These are phyloP conservation scores for Sporobolomyces roseus DNA, from an alignment of 768 basidiomycete genomes.

Conservation along the genomic window DNA sequence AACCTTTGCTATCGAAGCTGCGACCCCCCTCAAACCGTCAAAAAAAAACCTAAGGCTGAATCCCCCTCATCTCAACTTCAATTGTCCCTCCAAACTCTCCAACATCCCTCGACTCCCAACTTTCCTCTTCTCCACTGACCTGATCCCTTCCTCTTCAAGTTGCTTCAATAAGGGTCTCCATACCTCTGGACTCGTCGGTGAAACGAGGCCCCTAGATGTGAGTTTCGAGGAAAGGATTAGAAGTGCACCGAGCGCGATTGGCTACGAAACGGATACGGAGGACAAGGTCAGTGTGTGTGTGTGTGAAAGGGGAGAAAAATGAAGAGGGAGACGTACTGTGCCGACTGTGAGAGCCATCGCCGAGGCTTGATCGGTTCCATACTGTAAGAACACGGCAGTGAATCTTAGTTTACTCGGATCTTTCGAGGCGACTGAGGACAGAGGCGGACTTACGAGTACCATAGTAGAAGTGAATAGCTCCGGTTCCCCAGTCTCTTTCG, in stretches of 20 bases:
- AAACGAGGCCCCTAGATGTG: slow-evolving; percentile 45
- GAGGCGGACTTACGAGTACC: slow-evolving; percentile 29
- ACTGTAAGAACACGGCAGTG: slow-evolving; percentile 64
- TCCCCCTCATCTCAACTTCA: not conserved
- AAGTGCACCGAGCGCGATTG: slow-evolving; percentile 76
- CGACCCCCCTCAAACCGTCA: no score
- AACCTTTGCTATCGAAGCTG: no score
- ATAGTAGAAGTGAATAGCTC: slow-evolving; percentile 33
- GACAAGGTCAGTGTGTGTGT: not conserved
- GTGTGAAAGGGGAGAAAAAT: no score
- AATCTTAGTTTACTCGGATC: slow-evolving; percentile 40
- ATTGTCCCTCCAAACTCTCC: slow-evolving; percentile 8
- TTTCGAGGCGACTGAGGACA: not conserved
- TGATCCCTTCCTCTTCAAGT: slow-evolving; percentile 54
- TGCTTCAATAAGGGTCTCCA: slow-evolving; percentile 63
- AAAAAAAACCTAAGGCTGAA: no score
- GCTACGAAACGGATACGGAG: slow-evolving; percentile 51
- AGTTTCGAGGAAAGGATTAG: slow-evolving; percentile 63
- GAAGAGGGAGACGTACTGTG: slow-evolving; percentile 18
- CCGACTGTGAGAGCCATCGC: slow-evolving; percentile 93
- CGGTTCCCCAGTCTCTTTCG: slow-evolving; percentile 1
- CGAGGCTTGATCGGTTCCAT: slow-evolving; percentile 59
- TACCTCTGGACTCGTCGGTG: slow-evolving; percentile 62
- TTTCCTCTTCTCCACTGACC: slow-evolving; percentile 46
- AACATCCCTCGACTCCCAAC: slow-evolving; percentile 30